Evolutionary conservation across 2,329 filamentous ascomycete species (phyloP).

Genomic region (Penicillium sp.): DNA sequence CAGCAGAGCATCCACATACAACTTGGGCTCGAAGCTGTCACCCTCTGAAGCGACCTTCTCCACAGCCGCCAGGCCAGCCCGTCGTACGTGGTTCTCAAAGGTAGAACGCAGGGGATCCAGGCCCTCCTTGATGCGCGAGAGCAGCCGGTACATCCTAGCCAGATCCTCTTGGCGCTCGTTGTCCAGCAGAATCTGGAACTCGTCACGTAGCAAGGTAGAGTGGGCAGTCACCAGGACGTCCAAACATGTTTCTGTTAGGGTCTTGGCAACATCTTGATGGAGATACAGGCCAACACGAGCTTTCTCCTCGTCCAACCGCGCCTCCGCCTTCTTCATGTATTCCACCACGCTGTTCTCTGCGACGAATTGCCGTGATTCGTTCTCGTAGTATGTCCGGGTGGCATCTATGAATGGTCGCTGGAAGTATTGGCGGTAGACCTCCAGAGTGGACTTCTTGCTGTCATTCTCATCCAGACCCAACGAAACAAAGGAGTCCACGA

Average conservation of each 20-base stretch:
- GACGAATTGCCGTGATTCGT: slow-evolving; percentile 92
- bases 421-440: slow-evolving; percentile 92
- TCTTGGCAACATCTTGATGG: slow-evolving; percentile 83
- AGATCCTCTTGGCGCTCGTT: slow-evolving; percentile 96
- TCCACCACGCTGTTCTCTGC: slow-evolving; percentile 97
- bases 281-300: slow-evolving; percentile 91
- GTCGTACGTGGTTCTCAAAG: slow-evolving; percentile 92
- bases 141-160: slow-evolving; percentile 91
- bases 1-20: slow-evolving; percentile 92
- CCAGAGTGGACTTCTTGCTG: slow-evolving; percentile 89
- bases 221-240: slow-evolving; percentile 89
- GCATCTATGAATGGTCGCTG: slow-evolving; percentile 89
- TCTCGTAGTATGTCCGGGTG: slow-evolving; percentile 84
- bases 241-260: slow-evolving; percentile 86
- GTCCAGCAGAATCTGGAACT: slow-evolving; percentile 92
- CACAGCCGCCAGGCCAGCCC: slow-evolving; percentile 84
- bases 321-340: slow-evolving; percentile 99
- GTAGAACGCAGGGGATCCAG: slow-evolving; percentile 83
- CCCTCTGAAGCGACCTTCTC: slow-evolving; percentile 88
- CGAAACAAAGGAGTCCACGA: slow-evolving; percentile 95
- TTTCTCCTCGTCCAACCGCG: slow-evolving; percentile 88
- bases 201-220: slow-evolving; percentile 82
- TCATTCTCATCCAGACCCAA: slow-evolving; percentile 93
- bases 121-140: slow-evolving; percentile 87
- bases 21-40: slow-evolving; percentile 91